Evolutionary conservation across 2,329 filamentous ascomycete genomes (phyloP).

Genomic region (Aspergillus flavus): DNA sequence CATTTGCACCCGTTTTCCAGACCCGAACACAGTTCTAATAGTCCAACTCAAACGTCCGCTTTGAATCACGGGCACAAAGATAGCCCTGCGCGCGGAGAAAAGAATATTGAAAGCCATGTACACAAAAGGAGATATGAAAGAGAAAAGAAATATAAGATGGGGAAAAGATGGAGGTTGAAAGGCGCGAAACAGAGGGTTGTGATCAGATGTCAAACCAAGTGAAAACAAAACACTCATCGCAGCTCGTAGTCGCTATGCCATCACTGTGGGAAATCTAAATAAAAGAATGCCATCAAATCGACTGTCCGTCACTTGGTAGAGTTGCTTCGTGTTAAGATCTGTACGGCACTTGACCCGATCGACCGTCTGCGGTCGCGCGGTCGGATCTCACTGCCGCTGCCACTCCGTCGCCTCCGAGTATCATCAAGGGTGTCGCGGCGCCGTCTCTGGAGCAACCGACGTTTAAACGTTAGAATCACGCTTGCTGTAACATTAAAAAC

Average conservation of each 20-base stretch:
- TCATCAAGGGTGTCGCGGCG: conserved; percentile 46
- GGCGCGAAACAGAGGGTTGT: conserved; percentile 20
- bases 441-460: conserved; percentile 51
- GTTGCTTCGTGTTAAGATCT: conserved; percentile 45
- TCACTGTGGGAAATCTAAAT: conserved; percentile 29
- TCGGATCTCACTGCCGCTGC: conserved; percentile 46
- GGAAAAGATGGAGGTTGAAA: conserved; percentile 27
- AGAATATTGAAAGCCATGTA: conserved; percentile 46
- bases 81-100: conserved; percentile 32
- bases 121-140: conserved; percentile 34
- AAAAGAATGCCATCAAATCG: conserved; percentile 22
- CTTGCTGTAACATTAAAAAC: conserved; percentile 41
- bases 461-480: conserved; percentile 51
- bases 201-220: conserved; percentile 29
- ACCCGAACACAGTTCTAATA: conserved; percentile 48
- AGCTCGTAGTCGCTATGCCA: conserved; percentile 43
- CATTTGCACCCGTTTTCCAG: conserved; percentile 47
- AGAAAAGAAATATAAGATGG: conserved; percentile 26
- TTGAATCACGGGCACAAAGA: conserved; percentile 26
- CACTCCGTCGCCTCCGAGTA: conserved; percentile 43
- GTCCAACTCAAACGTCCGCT: conserved; percentile 40
- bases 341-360: conserved; percentile 39
- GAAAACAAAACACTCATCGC: conserved; percentile 36
- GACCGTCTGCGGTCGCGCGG: conserved; percentile 44
- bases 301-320: conserved; percentile 42